A percentile compares a stretch with the other conserved stretches of the same genome.
These are phyloP conservation scores for Symmetrospora coprosmae DNA, from an alignment of 768 basidiomycete genomes.

Conservation along the genomic window DNA sequence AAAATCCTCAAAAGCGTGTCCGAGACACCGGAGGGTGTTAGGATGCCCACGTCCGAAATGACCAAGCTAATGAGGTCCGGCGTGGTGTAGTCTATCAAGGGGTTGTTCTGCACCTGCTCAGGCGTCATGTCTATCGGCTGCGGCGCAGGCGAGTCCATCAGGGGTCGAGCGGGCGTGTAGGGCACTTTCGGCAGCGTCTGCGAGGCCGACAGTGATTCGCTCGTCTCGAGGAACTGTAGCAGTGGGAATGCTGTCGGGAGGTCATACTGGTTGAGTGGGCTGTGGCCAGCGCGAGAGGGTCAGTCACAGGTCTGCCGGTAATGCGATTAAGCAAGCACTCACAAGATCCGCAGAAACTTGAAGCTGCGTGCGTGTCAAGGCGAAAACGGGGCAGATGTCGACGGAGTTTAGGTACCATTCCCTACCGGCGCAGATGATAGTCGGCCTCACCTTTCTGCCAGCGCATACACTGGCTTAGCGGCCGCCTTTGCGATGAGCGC, in stretches of 20 bases:
- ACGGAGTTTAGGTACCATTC: neutral
- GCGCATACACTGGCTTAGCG: constrained; percentile 82
- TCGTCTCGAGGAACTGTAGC: constrained; percentile 4
- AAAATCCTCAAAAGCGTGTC: constrained; percentile 15
- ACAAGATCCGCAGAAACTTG: constrained; percentile 25
- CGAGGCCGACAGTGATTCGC: neutral
- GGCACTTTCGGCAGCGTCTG: neutral
- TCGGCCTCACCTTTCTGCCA: constrained; percentile 17
- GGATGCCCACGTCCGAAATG: constrained; percentile 24
- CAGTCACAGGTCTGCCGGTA: neutral
- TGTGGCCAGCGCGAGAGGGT: neutral
- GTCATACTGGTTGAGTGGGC: constrained; percentile 24
- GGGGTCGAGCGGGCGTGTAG: neutral
- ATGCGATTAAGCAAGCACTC: neutral
- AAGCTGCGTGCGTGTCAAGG: neutral
- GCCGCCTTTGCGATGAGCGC: constrained; percentile 88
- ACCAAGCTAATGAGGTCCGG: constrained; percentile 21
- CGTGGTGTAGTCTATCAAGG: constrained; percentile 24
- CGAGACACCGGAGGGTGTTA: constrained; percentile 22
- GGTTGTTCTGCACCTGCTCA: constrained; percentile 25
- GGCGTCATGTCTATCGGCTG: constrained; percentile 20
- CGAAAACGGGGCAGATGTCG: neutral
- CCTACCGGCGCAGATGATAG: no score
- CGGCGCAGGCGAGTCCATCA: constrained; percentile 11
- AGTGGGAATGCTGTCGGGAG: constrained; percentile 17